These are phyloP conservation scores for Apiospora saccharicola DNA, from an alignment of 2,329 filamentous ascomycete species.

Conservation along the genomic window DNA sequence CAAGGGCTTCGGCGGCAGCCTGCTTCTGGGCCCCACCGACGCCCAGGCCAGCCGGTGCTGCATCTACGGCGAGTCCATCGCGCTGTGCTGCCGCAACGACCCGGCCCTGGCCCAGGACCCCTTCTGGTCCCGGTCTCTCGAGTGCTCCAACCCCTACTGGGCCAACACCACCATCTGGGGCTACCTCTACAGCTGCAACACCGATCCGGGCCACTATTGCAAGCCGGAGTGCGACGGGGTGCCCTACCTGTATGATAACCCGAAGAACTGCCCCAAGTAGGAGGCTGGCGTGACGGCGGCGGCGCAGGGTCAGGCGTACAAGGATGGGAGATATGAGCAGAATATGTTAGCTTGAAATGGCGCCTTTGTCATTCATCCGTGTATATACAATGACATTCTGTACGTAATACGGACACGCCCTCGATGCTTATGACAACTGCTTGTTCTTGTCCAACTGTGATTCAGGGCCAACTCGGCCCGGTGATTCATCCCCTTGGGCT, in stretches of 20 bases:
- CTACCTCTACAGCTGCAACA: not conserved
- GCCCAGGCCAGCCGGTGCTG: constrained; percentile 5
- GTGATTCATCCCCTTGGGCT: too few species aligned
- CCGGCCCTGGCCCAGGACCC: not conserved
- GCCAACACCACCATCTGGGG: not conserved
- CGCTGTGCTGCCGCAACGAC: constrained; percentile 11
- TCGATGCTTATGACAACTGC: too few species aligned
- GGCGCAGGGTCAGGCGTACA: too few species aligned
- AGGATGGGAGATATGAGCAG: too few species aligned
- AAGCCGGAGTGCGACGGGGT: not conserved
- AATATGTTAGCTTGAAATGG: too few species aligned
- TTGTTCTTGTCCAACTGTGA: too few species aligned
- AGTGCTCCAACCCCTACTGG: not conserved
- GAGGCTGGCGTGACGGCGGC: too few species aligned
- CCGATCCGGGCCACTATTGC: not conserved
- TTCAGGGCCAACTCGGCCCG: too few species aligned
- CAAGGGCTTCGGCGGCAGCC: not conserved
- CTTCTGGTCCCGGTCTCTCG: not conserved
- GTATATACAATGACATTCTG: too few species aligned
- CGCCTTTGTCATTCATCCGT: too few species aligned
- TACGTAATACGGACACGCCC: too few species aligned
- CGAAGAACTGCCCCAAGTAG: not conserved
- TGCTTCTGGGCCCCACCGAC: not conserved
- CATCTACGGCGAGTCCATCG: constrained; percentile 3
- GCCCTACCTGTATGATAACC: not conserved